Base-by-base conservation (phyloP, 768 basidiomycete genomes). In the Hortiboletus flavorubellus region DNA sequence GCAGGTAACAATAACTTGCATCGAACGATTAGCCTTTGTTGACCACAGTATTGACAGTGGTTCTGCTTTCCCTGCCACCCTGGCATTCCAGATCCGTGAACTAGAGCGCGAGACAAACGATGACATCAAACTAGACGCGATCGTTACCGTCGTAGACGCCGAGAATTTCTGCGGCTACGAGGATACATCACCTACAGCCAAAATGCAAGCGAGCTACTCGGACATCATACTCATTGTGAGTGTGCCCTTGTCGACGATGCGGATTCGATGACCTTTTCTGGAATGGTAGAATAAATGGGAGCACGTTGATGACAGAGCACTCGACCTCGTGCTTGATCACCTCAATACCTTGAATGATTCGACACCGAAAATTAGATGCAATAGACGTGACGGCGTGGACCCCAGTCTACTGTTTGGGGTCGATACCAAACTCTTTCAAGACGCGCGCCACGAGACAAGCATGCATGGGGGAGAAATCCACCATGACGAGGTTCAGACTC, bases 121-220 rank as follows among this genome's bases (percentile, higher is more conserved):
- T 11, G 89, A 86, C 46, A 80, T 98, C 67, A 84, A 83, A 65
- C 77, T 98, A 29, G 95, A 98, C 63, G 89, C 91, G 0, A 95
- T 97, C 54, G 78, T 94, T 39, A 98, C 95, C 1, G 93, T 96
- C 21, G 76, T 98, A 45, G 90, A 92, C 66, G 89, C 91, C 1
- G 91, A 92, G 71, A 96, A 96, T 70, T 98, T 98, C 69, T 70
- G 75, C 14, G 94, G 94, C 4, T 97, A 97, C 69, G 94, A 97
- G 65, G 95, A 98, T 66, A 87, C 84, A 0, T 92, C 89, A 8
- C 87, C 91, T 0, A 95, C 94, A 1, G 93, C 94, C 21, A 91
- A 84, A 68, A 93, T 96, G 86, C 87, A 92, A 75, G 91, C 95
- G n/a, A 89, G 88, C 65, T 98, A 96, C 68, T 93, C 94, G 4